phyloP scores from a whole-genome alignment of 371 early-diverging fungal genomes.

The Mucor circinelloides region DNA sequence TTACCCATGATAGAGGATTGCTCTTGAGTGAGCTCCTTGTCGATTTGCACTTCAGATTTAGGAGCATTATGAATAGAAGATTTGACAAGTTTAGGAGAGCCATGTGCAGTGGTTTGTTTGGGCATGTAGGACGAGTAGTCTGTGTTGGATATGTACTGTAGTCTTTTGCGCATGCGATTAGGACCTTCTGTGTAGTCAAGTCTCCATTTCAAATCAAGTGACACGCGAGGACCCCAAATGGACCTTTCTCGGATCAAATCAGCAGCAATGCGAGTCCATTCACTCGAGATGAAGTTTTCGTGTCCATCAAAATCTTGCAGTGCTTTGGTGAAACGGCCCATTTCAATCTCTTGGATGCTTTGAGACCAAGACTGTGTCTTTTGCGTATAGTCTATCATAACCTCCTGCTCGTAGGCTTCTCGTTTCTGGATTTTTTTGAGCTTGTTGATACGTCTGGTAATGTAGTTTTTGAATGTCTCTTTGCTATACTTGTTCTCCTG shows the following conservation, averaged over 20 bases:
- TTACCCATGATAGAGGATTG: neutral
- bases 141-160: slow-evolving; percentile 38
- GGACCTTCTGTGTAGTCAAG: slow-evolving; percentile 77
- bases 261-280: slow-evolving; percentile 64
- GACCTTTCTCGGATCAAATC: slow-evolving; percentile 64
- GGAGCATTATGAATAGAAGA: neutral
- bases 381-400: slow-evolving; percentile 54
- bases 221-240: slow-evolving; percentile 58
- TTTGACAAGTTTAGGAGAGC: neutral
- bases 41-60: slow-evolving; percentile 9
- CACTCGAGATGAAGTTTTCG: slow-evolving; percentile 63
- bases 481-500: slow-evolving; percentile 58
- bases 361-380: slow-evolving; percentile 63
- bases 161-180: slow-evolving; percentile 62
- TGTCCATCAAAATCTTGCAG: slow-evolving; percentile 66
- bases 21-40: slow-evolving; percentile 17
- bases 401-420: slow-evolving; percentile 48
- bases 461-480: slow-evolving; percentile 53
- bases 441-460: slow-evolving; percentile 53
- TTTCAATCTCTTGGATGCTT: slow-evolving; percentile 68
- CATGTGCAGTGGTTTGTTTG: slow-evolving; percentile 37
- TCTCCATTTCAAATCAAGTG: slow-evolving; percentile 58
- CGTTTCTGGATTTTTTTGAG: slow-evolving; percentile 62
- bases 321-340: slow-evolving; percentile 58
- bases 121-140: slow-evolving; percentile 49